Conservation (phyloP, 495 filamentous ascomycete genomes). For the Lineolata rhizophorae region DNA sequence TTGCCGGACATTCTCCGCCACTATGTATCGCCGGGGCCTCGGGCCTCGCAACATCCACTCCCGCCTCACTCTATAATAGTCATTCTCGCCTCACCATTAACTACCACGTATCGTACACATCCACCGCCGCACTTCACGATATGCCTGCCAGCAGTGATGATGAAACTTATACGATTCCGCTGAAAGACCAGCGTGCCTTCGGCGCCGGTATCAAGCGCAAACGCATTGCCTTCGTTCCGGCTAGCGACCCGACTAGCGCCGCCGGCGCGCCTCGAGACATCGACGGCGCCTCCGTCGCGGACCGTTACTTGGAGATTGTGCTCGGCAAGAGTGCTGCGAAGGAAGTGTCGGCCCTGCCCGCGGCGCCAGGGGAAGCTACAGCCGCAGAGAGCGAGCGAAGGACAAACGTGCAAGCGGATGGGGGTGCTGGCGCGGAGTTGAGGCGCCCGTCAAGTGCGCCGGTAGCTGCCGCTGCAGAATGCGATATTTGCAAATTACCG, state of each 20-base stretch:
- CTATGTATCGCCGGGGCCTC: too few species aligned
- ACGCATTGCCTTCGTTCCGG: constrained; percentile 60
- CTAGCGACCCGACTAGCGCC: constrained; percentile 22
- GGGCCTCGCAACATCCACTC: too few species aligned
- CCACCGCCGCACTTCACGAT: too few species aligned
- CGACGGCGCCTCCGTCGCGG: constrained; percentile 24
- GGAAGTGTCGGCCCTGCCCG: constrained; percentile 3
- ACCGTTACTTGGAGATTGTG: constrained; percentile 54
- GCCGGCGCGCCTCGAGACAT: constrained; percentile 5
- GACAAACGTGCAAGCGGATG: background rate
- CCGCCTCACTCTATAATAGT: too few species aligned
- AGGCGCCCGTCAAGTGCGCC: constrained; percentile 2
- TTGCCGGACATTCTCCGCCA: too few species aligned
- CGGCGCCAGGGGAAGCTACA: constrained; percentile 9
- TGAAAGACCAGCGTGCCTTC: constrained; percentile 55
- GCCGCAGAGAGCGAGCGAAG: constrained; percentile 2
- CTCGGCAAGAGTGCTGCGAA: constrained; percentile 10
- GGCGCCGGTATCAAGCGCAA: constrained; percentile 57
- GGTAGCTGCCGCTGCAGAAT: constrained; percentile 8
- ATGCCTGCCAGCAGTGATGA: too few species aligned
- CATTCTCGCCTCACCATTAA: too few species aligned
- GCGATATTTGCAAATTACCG: constrained; percentile 38
- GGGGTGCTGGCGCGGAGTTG: background rate
- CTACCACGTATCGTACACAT: too few species aligned
- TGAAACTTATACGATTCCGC: constrained; percentile 41